These are phyloP conservation scores for Tuctoria greenei DNA, from an alignment of 176 grass and related monocot genomes.

Conservation along the genomic window DNA sequence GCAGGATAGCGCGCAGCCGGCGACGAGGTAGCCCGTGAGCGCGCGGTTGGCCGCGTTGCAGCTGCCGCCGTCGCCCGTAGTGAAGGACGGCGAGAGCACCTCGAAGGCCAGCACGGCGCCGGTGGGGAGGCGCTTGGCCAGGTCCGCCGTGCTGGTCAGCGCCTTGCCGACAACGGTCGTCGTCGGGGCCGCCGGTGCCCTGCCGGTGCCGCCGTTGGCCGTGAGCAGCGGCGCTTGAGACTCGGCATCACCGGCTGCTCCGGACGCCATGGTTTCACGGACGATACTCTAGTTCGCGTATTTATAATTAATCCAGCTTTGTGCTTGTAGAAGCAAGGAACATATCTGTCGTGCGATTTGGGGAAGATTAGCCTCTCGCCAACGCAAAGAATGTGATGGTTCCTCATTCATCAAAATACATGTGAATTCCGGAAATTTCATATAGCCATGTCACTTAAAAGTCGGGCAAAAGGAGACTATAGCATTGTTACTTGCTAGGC, in stretches of 20 bases:
- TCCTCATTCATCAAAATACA: too few relatives aligned
- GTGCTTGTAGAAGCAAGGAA: constrained; percentile 28
- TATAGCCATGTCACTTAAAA: too few relatives aligned
- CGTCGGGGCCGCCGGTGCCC: neutral
- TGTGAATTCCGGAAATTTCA: too few relatives aligned
- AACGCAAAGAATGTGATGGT: neutral
- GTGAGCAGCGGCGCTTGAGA: constrained; percentile 34
- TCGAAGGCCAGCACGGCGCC: constrained; percentile 80
- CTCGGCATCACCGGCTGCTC: constrained; percentile 25
- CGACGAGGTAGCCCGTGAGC: constrained; percentile 56
- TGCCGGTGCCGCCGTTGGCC: neutral
- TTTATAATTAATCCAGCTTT: neutral
- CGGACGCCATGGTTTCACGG: constrained; percentile 13
- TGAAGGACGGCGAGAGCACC: constrained; percentile 66
- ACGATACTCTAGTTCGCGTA: neutral
- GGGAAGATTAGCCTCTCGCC: neutral
- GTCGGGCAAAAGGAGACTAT: too few relatives aligned
- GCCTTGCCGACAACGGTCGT: constrained; percentile 34
- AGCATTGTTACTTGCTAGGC: too few relatives aligned
- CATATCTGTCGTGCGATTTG: neutral
- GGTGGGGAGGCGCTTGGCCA: constrained; percentile 83
- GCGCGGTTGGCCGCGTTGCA: constrained; percentile 38
- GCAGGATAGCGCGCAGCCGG: constrained; percentile 46
- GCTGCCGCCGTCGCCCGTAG: constrained; percentile 56
- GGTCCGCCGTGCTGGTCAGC: constrained; percentile 62